Base-by-base conservation (phyloP, 2,329 filamentous ascomycete species). In the Acephala macrosclerotiorum region DNA sequence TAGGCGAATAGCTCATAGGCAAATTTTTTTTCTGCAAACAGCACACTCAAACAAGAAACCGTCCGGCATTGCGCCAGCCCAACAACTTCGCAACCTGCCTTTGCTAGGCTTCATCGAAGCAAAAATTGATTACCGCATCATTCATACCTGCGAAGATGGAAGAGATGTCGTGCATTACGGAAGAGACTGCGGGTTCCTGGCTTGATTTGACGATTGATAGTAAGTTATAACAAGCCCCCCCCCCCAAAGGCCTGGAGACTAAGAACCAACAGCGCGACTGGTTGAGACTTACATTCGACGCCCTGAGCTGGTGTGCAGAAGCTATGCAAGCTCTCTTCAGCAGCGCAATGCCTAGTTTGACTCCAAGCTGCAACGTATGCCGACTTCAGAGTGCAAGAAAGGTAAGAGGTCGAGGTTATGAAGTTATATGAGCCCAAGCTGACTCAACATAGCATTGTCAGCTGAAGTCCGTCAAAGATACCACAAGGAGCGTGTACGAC, bases 281-380 rank as follows among this genome's bases (percentile, higher is more conserved):
- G n/a, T 51, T 22, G 45, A 51, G 45, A 20, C n/a, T 9, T 51
- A 51, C 20, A 51, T 51, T 26, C 45, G 45, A 22, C 45, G n/a
- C n/a, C 45, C 45, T n/a, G 45, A 51, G 45, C 18, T 9, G 2
- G 18, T 51, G 11, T 26, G 3, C 45, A 20, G n/a, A n/a, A 51
- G n/a, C 11, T 51, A 20, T 12, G 25, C 11, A 20, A 26, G 3
- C 18, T 51, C 14, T 20, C 25, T 51, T 20, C 45, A 6, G 2
- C 3, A 4, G 12, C 45, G 25, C 11, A 51, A 51, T 12, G 25
- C 12, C 3, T 9, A 12, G 2, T 51, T 51, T n/a, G n/a, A 51
- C 11, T 26, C n/a, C n/a, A 22, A 22, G 45, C 3, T 51, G 25
- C n/a, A n/a, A 22, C 45, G 12, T 51, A 3, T 51, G 45, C 45